Percentiles rank a stretch among this genome's conserved stretches.
Conservation (phyloP, 169 alveolate genomes). For the Cryptosporidium canis region DNA sequence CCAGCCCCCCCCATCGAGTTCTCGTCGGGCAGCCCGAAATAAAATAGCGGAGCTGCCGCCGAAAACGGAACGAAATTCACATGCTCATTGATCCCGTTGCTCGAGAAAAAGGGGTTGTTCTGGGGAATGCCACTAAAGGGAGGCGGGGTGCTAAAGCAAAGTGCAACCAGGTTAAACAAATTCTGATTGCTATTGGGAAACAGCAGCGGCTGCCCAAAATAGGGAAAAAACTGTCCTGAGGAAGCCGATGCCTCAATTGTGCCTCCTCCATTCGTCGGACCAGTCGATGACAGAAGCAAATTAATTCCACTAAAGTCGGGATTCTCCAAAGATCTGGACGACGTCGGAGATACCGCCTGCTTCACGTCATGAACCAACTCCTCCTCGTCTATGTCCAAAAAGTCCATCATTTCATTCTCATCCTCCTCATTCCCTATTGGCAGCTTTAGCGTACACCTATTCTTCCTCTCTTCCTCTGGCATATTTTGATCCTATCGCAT, state of each 20-base stretch:
- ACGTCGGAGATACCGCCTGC: constrained; percentile 56
- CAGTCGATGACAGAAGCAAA: constrained; percentile 2
- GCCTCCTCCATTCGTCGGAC: constrained; percentile 1
- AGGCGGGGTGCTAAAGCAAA: constrained; percentile 52
- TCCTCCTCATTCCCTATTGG: constrained; percentile 38
- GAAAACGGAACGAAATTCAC: constrained; percentile 52
- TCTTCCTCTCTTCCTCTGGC: constrained; percentile 7
- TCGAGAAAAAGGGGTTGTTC: constrained; percentile 49
- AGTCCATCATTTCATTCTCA: constrained; percentile 32
- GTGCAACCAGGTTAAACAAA: constrained; percentile 30
- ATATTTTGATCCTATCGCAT: not conserved
- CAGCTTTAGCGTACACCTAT: not conserved
- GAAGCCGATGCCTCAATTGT: not conserved
- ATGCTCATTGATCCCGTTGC: constrained; percentile 53
- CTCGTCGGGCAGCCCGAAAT: constrained; percentile 55
- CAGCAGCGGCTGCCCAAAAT: constrained; percentile 41
- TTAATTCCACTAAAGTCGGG: constrained; percentile 31
- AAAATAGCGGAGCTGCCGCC: constrained; percentile 32
- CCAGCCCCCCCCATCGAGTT: not conserved
- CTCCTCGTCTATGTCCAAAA: constrained; percentile 51
- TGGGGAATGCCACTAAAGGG: constrained; percentile 42
- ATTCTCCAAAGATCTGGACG: constrained; percentile 51
- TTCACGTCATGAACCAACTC: constrained; percentile 61
- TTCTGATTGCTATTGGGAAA: constrained; percentile 29
- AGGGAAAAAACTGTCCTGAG: constrained; percentile 27